These are phyloP conservation scores for Colletotrichum cordylinicola DNA, from an alignment of 2,329 filamentous ascomycete species.

Conservation along the genomic window DNA sequence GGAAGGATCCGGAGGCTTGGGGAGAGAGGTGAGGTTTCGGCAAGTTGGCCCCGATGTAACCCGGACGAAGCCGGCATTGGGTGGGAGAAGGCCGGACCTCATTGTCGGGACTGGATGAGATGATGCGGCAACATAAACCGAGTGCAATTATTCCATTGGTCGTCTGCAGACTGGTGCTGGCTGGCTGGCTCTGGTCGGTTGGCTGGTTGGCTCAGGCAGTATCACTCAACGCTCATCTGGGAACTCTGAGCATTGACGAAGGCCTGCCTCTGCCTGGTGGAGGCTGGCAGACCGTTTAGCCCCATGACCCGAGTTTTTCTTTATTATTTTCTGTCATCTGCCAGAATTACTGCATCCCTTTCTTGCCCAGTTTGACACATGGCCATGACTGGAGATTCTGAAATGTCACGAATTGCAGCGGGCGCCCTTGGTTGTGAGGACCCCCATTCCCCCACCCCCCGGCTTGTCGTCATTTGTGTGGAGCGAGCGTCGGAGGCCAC, in stretches of 20 bases:
- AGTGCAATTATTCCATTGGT: background rate
- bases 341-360: background rate
- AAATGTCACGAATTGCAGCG: background rate
- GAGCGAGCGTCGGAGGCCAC: background rate
- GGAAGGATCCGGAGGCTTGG: slow-evolving; percentile 2
- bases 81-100: background rate
- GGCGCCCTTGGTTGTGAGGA: background rate
- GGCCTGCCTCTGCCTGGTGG: background rate
- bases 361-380: background rate
- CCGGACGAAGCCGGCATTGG: background rate
- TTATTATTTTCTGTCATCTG: background rate
- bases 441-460: background rate
- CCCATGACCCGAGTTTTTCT: background rate
- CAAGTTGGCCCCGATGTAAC: slow-evolving; percentile 2
- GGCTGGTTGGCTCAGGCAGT: background rate
- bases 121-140: background rate
- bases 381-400: background rate
- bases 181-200: background rate
- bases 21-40: background rate
- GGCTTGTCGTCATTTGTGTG: slow-evolving; percentile 12
- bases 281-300: background rate
- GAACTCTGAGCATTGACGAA: too few species aligned
- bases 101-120: background rate
- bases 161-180: background rate
- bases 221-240: background rate